These are phyloP conservation scores for Aspergillus quadrilineatus DNA, from an alignment of 2,329 filamentous ascomycete species.

Conservation along the genomic window DNA sequence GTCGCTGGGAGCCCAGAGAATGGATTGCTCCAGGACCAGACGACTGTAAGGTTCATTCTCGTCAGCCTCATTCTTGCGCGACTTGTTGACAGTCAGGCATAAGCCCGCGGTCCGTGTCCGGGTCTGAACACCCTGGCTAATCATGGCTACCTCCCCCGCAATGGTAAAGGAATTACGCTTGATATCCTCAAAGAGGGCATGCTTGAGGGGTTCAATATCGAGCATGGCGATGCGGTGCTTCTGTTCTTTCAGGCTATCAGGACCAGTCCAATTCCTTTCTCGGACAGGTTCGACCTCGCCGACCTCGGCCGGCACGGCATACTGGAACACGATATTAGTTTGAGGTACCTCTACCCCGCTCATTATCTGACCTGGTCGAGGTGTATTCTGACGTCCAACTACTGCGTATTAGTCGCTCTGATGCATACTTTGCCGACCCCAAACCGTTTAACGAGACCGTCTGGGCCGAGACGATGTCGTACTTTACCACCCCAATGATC, in stretches of 20 bases:
- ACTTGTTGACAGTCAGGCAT: not conserved
- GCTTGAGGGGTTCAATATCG: constrained; percentile 16
- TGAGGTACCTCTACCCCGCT: not conserved
- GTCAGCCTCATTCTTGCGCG: not conserved
- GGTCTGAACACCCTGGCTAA: constrained; percentile 17
- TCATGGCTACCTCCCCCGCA: constrained; percentile 17
- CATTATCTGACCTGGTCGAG: too few relatives aligned
- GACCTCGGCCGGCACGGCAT: constrained; percentile 12
- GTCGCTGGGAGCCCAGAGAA: constrained; percentile 5
- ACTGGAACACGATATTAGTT: constrained; percentile 17
- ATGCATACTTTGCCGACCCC: constrained; percentile 17
- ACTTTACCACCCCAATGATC: constrained; percentile 16
- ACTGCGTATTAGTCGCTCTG: constrained; percentile 9
- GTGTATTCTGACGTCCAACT: not conserved
- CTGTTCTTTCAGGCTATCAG: constrained; percentile 12
- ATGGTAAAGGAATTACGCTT: constrained; percentile 13
- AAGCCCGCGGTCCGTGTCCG: constrained; percentile 15
- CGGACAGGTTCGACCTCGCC: constrained; percentile 7
- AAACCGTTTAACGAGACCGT: constrained; percentile 19
- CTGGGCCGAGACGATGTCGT: constrained; percentile 15
- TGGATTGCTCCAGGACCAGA: constrained; percentile 12
- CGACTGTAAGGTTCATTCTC: constrained; percentile 3
- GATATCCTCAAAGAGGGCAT: constrained; percentile 15
- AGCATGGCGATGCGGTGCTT: constrained; percentile 6
- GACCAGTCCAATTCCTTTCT: constrained; percentile 3